phyloP scores from a whole-genome alignment of 139 green algal species.

The Diplosphaera chodatii region DNA sequence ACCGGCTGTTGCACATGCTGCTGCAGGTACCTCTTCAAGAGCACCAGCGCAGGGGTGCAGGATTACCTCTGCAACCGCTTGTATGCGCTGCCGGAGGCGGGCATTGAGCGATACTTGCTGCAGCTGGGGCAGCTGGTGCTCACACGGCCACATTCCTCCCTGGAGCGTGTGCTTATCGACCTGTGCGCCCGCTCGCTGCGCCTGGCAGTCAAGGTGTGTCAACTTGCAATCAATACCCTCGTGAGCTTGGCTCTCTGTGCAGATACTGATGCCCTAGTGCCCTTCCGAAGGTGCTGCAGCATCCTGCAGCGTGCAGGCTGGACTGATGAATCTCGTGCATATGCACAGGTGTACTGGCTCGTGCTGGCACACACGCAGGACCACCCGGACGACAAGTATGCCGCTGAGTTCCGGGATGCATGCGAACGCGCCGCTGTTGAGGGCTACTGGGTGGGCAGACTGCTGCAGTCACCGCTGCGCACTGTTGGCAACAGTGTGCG shows the following conservation, averaged over 20 bases:
- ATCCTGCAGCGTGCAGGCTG: neutral
- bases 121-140: slow-evolving; percentile 80
- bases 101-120: slow-evolving; percentile 78
- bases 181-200: slow-evolving; percentile 75
- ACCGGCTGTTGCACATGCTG: too few species aligned
- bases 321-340: neutral
- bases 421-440: slow-evolving; percentile 72
- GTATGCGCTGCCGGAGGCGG: slow-evolving; percentile 64
- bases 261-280: too few species aligned
- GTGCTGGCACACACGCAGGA: slow-evolving; percentile 85
- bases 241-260: too few species aligned
- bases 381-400: slow-evolving; percentile 51
- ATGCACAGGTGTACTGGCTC: slow-evolving; percentile 80
- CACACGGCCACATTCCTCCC: slow-evolving; percentile 32
- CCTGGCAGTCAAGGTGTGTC: slow-evolving; percentile 82
- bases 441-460: slow-evolving; percentile 58
- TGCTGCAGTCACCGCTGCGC: too few species aligned
- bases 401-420: slow-evolving; percentile 36
- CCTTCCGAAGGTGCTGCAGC: too few species aligned
- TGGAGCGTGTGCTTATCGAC: slow-evolving; percentile 75
- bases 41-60: slow-evolving; percentile 54
- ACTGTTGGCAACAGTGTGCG: too few species aligned
- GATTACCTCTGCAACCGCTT: slow-evolving; percentile 90
- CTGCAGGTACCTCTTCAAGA: slow-evolving; percentile 80
- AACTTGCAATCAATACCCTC: too few species aligned